Base-by-base conservation (phyloP, 352 stramenopile species). In the Hyaloperonospora brassicae region DNA sequence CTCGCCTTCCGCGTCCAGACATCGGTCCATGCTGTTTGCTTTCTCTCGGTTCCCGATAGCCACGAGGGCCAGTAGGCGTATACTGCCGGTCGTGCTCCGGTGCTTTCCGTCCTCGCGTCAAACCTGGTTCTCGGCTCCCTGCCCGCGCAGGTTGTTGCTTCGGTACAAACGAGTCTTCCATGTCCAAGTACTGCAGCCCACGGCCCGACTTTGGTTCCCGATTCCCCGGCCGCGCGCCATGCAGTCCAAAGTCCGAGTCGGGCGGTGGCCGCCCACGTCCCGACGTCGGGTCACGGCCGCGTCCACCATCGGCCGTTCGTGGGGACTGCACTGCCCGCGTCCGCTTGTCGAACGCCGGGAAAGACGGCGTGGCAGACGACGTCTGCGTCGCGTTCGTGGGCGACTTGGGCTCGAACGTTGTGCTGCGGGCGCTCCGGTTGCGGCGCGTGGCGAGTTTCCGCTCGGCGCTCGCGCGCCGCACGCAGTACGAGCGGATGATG, bases 301-400 rank as follows among this genome's bases (percentile, higher is more conserved):
- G 24, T 24, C 51, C 52, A 10, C 25, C 44, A 14, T 42, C 42
- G n/a, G 48, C 36, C 8, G 47, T 35, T 22, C 17, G 43, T 1
- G 55, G 54, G 14, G 63, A 68, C 39, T 64, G 54, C 50, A 46
- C 53, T 5, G 38, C 55, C 12, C 64, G 52, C 7, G 60, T 58
- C 2, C 60, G 64, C 46, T 40, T 55, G 30, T 68, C 56, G 49
- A 72, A 72, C 2, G 64, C 64, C 25, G 64, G 64, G 38, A 72
- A 72, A 12, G 64, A 61, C 11, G 64, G 64, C 24, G 55, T 66
- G 7, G 44, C 23, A 0, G 60, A 66, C 3, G 55, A 63, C 17
- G 46, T 61, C n/a, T 47, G 46, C 17, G 64, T 52, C n/a, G 51
- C 22, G 9, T 71, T 61, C 5, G 50, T 68, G 1, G 60, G 64